Base-by-base conservation (phyloP, 208 protist species). In the Crithidia mellificae region DNA sequence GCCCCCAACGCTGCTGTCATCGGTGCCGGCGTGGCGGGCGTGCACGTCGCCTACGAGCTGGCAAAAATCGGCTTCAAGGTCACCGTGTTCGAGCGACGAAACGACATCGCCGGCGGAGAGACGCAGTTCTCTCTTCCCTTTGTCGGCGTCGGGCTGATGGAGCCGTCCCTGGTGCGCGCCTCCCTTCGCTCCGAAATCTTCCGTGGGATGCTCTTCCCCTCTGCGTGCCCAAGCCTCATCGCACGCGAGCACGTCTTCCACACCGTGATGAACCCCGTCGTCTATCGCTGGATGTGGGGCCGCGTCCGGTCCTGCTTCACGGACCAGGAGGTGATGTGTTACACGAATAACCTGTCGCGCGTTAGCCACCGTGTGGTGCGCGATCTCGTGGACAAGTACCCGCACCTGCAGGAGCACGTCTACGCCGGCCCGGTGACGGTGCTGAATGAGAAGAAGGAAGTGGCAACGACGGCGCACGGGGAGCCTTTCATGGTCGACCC, bases 41-140 rank as follows among this genome's bases (percentile, higher is more conserved):
- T 96, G 15, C 91, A 96, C 70, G 83, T 85, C 0, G 91, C 91
- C 9, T 92, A 96, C 63, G 91, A 96, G 70, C 77, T 96, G 22
- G 88, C 83, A 12, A 74, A 84, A 27, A 51, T 94, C 8, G 91
- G 91, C 15, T 96, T 96, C 50, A 61, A 83, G 7, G 91, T 96
- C 20, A 93, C 84, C 1, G 86, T 96, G 12, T 94, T 93, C 65
- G 91, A 96, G 41, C 71, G 86, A 0, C 56, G 59, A 22, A 20
- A 24, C 44, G 49, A 56, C 5, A 67, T 88, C 36, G 88, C 74
- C 15, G 74, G 61, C 6, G 84, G 84, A 17, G 86, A 81, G 54
- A 94, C 91, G n/a, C 67, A 68, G 12, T 77, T 79, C 59, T 50
- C 84, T 0, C 78, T 91, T 11, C 88, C 88, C 3, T 91, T 91